phyloP scores from a whole-genome alignment of 352 stramenopile species.

The Phytophthora hybrid region DNA sequence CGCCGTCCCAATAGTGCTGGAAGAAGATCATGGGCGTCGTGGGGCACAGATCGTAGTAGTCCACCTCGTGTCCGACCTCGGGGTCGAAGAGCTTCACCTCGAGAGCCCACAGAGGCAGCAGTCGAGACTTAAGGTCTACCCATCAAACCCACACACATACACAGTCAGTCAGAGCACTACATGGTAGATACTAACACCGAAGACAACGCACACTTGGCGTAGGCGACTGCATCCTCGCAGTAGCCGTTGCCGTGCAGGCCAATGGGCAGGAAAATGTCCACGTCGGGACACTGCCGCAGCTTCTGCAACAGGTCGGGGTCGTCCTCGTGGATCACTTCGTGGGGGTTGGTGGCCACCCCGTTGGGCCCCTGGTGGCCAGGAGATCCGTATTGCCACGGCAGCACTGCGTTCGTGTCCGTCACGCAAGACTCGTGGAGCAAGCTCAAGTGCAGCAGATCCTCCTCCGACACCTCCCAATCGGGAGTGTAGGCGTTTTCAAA shows the following conservation, averaged over 20 bases:
- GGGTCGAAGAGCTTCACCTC: conserved; percentile 1
- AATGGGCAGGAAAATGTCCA: conserved; percentile 2
- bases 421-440: conserved; percentile 3
- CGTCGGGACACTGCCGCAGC: conserved; percentile 1
- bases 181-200: background rate
- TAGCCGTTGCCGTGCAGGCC: conserved; percentile 3
- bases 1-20: conserved; percentile 3
- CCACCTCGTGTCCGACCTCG: conserved; percentile 1
- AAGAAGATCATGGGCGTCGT: conserved; percentile 4
- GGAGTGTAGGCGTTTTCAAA: background rate
- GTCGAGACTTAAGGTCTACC: conserved; percentile 1
- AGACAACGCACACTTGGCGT: conserved; percentile 6
- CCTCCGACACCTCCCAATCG: background rate
- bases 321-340: background rate
- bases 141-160: background rate
- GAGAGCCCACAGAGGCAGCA: conserved; percentile 2
- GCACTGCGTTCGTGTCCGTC: conserved; percentile 1
- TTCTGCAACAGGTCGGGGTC: conserved; percentile 3
- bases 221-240: conserved; percentile 5
- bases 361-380: background rate
- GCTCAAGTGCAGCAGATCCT: conserved; percentile 4
- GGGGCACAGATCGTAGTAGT: conserved; percentile 4
- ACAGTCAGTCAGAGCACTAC: background rate
- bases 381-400: conserved; percentile 1
- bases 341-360: background rate